Evolutionary conservation across 169 alveolate species (phyloP), one percentile per base, ranked within the genome.

Genomic region (Plasmodium sp.): DNA sequence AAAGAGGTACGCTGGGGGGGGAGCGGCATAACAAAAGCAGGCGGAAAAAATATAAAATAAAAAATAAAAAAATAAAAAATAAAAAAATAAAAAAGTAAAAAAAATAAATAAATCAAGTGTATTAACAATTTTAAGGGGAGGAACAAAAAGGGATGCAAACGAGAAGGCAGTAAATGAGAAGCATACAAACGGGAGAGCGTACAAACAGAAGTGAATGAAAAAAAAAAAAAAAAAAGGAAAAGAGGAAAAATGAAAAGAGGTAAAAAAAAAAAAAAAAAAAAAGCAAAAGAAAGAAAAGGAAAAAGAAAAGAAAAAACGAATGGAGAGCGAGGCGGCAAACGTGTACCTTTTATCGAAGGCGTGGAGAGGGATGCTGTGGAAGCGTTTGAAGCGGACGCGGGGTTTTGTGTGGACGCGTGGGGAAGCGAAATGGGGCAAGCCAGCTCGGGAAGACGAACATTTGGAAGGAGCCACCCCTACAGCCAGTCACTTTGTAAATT

Each of bases 211-310:
- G 48, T 18, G 18, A 75, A 10, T 18, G 5, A 33, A 14, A 77
- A 0, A 51, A 81, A 51, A 81, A 81, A 51, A 81, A 81, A 81
- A 81, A 81, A 81, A 81, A 81, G 41, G 41, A 22, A 22, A 22
- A 22, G 27, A 22, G 27, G 27, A 22, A 22, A 22, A 22, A 22
- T 22, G 27, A 22, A 22, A 22, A 22, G 27, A 22, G 27, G 27
- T 22, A 22, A 81, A 80, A 80, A 41, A 80, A 41, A 80, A 7
- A 80, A 80, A 80, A 10, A 81, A 41, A 4, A 16, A 43, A 36
- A 6, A 79, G 51, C 0, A 79, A 12, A 79, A 34, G 39, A 0
- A 6, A 81, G 43, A n/a, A 81, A n/a, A 81, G 1, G 6, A 2
- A 81, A 36, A 36, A 81, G 34, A 4, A 16, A 81, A 36, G 2